Evolutionary conservation across 352 stramenopile species (phyloP).

Genomic region (Pythium oligandrum): DNA sequence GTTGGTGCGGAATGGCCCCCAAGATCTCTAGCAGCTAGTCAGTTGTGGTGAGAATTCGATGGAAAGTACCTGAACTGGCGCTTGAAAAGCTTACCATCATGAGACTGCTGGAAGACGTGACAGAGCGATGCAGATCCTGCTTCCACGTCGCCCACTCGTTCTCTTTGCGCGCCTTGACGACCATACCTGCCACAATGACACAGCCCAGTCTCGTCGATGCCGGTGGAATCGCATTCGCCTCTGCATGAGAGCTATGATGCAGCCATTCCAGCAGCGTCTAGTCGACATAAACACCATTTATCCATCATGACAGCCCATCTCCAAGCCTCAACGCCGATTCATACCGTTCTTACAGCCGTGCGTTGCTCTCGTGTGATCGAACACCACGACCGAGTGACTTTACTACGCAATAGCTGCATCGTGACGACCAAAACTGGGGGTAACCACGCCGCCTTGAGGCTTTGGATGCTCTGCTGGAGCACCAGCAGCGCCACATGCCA

Average conservation of each 20-base stretch:
- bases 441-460: slow-evolving; percentile 2
- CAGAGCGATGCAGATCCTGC: slow-evolving; percentile 12
- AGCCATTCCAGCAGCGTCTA: slow-evolving; percentile 19
- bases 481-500: slow-evolving; percentile 56
- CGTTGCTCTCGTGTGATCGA: slow-evolving; percentile 29
- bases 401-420: slow-evolving; percentile 66
- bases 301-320: too few species aligned
- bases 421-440: slow-evolving; percentile 55
- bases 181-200: slow-evolving; percentile 15
- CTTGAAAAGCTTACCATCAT: too few species aligned
- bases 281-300: background rate
- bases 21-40: slow-evolving; percentile 19
- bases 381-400: slow-evolving; percentile 51
- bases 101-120: background rate
- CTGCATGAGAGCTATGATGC: background rate
- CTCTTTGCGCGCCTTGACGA: slow-evolving; percentile 13
- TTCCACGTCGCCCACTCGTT: slow-evolving; percentile 15
- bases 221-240: background rate
- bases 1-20: slow-evolving; percentile 16
- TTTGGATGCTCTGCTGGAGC: slow-evolving; percentile 22
- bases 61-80: too few species aligned
- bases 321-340: background rate
- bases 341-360: slow-evolving; percentile 38
- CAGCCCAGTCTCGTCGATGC: slow-evolving; percentile 15
- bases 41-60: background rate